Conservation (phyloP, 805 yeast genomes). For the Metschnikowia aberdeeniae region DNA sequence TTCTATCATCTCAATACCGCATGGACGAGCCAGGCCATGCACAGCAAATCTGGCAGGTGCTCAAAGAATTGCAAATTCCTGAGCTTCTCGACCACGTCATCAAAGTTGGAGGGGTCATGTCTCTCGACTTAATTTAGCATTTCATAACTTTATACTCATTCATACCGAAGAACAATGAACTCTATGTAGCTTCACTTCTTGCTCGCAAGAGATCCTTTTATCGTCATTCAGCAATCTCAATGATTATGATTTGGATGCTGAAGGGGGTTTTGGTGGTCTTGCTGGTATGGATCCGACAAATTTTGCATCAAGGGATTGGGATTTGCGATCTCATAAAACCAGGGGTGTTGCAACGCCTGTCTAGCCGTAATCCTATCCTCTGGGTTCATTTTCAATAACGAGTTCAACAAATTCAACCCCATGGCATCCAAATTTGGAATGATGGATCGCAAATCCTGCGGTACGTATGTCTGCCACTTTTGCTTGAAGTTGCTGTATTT, state of each 20-base stretch:
- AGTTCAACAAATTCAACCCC: constrained; percentile 63
- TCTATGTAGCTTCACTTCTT: neutral
- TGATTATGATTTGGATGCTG: constrained; percentile 3
- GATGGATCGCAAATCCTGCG: constrained; percentile 74
- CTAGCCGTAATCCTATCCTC: constrained; percentile 58
- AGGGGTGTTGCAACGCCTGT: constrained; percentile 63
- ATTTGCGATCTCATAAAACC: constrained; percentile 72
- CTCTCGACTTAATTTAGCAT: constrained; percentile 10
- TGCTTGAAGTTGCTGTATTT: constrained; percentile 81
- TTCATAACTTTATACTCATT: neutral
- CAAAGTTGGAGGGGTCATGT: constrained; percentile 13
- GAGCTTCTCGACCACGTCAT: constrained; percentile 15
- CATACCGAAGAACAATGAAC: neutral
- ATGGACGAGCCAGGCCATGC: constrained; percentile 1
- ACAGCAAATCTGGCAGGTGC: constrained; percentile 12
- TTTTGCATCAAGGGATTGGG: constrained; percentile 34
- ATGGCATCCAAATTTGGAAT: constrained; percentile 66
- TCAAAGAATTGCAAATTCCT: constrained; percentile 13
- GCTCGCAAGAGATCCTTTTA: constrained; percentile 1
- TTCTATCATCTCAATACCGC: constrained; percentile 3
- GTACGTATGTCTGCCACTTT: constrained; percentile 79
- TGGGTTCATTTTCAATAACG: constrained; percentile 58
- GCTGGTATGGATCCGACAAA: constrained; percentile 29
- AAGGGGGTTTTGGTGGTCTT: constrained; percentile 5
- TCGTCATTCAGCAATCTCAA: neutral